phyloP scores from a whole-genome alignment of 2,329 filamentous ascomycete species.

The Cladophialophora chaetospira region DNA sequence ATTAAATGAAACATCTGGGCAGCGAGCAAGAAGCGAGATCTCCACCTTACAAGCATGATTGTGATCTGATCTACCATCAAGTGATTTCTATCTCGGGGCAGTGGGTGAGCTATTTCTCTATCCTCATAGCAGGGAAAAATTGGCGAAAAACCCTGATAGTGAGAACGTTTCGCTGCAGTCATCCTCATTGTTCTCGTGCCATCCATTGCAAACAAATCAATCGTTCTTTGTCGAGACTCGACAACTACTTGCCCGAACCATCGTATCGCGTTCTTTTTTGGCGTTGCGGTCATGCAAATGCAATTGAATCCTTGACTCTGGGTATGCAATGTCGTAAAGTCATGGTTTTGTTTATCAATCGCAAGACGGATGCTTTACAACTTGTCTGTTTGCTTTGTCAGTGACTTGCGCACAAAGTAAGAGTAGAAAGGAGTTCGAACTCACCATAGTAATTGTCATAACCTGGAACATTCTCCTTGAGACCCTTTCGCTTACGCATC shows the following conservation, averaged over 20 bases:
- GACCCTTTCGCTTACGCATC: constrained; percentile 99
- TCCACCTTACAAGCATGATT: too few species aligned
- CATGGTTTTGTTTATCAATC: constrained; percentile 27
- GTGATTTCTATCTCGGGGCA: too few species aligned
- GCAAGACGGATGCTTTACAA: constrained; percentile 62
- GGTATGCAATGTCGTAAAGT: constrained; percentile 28
- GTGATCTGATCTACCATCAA: too few species aligned
- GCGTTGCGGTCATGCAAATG: constrained; percentile 18
- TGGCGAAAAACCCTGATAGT: background rate
- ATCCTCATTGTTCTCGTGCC: background rate
- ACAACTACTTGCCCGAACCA: constrained; percentile 12
- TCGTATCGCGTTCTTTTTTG: constrained; percentile 3
- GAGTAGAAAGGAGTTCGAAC: constrained; percentile 44
- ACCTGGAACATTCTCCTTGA: constrained; percentile 92
- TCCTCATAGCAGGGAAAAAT: constrained; percentile 15
- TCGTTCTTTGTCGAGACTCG: too few species aligned
- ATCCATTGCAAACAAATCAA: background rate
- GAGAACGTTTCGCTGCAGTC: background rate
- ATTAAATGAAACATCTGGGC: too few species aligned
- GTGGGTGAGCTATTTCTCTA: constrained; percentile 7
- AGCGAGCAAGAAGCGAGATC: too few species aligned
- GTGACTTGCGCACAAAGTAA: constrained; percentile 39
- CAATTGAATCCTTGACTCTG: constrained; percentile 19
- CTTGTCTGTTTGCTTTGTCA: constrained; percentile 70
- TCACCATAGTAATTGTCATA: constrained; percentile 78